A percentile compares a stretch with the other conserved stretches of the same genome.
Evolutionary conservation across 768 basidiomycete species (phyloP).

Genomic region (Asterophora lycoperdoides): DNA sequence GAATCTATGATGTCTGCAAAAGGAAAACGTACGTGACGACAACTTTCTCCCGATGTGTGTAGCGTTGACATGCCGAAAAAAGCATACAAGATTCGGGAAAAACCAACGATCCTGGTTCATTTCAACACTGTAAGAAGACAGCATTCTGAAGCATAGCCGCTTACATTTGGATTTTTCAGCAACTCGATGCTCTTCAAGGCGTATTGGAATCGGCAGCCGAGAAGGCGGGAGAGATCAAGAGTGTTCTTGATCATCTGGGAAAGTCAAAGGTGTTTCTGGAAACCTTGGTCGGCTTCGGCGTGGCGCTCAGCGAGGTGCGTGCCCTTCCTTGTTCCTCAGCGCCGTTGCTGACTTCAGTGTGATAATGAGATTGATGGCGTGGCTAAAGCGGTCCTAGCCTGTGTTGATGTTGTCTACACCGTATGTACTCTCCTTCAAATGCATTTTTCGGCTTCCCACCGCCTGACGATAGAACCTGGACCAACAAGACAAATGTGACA

Average conservation of each 20-base stretch:
- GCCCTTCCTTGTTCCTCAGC: background rate
- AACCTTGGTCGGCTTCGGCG: constrained; percentile 9
- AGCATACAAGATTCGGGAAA: constrained; percentile 8
- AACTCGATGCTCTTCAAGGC: constrained; percentile 4
- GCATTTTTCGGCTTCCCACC: background rate
- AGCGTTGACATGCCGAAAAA: background rate
- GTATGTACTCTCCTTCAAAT: constrained; percentile 1
- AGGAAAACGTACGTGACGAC: no score
- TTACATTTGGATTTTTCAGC: background rate
- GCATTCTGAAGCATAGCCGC: background rate
- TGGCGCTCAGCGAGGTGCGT: constrained; percentile 17
- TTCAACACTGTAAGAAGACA: constrained; percentile 7
- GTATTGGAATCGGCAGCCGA: constrained; percentile 6
- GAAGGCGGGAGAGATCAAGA: constrained; percentile 11
- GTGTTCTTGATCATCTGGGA: constrained; percentile 16
- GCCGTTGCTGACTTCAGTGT: background rate
- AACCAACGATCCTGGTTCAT: constrained; percentile 12
- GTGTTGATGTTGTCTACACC: constrained; percentile 18
- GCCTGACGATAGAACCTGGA: constrained; percentile 9
- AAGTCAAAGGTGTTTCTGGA: constrained; percentile 13
- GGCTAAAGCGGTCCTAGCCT: constrained; percentile 20
- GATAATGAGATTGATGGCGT: constrained; percentile 13
- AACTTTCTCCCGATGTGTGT: background rate
- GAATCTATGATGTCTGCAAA: background rate
- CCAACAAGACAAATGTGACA: constrained; percentile 15